Percentiles rank a stretch among this genome's conserved stretches.
phyloP scores from a whole-genome alignment of 257 asterid species.

The Nicotiana paniculata region DNA sequence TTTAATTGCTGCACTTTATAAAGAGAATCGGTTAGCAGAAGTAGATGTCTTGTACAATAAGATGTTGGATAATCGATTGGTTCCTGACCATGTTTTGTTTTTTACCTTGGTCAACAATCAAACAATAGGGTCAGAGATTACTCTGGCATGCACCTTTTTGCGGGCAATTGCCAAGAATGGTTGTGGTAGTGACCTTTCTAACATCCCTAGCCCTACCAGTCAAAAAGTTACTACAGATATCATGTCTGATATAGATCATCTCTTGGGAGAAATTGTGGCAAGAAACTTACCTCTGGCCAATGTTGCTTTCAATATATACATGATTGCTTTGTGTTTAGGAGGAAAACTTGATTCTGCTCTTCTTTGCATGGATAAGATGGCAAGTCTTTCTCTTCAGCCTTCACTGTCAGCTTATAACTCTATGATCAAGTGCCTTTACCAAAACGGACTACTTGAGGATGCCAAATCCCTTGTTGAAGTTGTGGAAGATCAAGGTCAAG shows the following conservation, averaged over 20 bases:
- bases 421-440: conserved; percentile 41
- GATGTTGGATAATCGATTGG: conserved; percentile 37
- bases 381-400: conserved; percentile 29
- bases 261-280: conserved; percentile 36
- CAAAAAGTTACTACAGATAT: conserved; percentile 16
- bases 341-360: conserved; percentile 36
- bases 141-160: conserved; percentile 36
- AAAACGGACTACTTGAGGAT: conserved; percentile 35
- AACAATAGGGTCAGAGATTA: conserved; percentile 36
- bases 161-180: conserved; percentile 40
- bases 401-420: conserved; percentile 47
- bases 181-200: conserved; percentile 25
- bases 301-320: conserved; percentile 43
- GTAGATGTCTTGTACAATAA: conserved; percentile 23
- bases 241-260: conserved; percentile 33
- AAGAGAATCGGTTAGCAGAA: conserved; percentile 38
- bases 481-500: conserved; percentile 41
- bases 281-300: conserved; percentile 24
- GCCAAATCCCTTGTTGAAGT: conserved; percentile 35
- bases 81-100: conserved; percentile 60
- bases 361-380: conserved; percentile 43
- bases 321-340: conserved; percentile 46
- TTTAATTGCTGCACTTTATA: conserved; percentile 39
- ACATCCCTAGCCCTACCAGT: conserved; percentile 1
- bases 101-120: conserved; percentile 38